Evolutionary conservation across 2,329 filamentous ascomycete species (phyloP), one percentile per base, ranked within the genome.

Genomic region (Fusarium acutatum): DNA sequence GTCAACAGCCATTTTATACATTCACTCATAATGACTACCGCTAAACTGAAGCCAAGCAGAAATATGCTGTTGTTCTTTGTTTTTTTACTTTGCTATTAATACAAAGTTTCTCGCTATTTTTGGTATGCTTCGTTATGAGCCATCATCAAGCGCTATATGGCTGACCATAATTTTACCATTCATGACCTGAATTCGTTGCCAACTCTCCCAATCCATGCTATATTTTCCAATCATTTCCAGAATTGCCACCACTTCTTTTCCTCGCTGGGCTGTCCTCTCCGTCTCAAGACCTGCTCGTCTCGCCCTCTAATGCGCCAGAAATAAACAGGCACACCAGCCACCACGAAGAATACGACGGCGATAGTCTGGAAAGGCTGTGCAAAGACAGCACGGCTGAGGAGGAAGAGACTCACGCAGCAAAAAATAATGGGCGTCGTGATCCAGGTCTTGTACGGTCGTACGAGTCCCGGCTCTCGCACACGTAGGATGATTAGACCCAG

Each of bases 341-440:
- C 86, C 67, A 98, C 93, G 78, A 98, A 99, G 0, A 86, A 91
- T 11, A 98, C 86, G 13, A 99, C 96, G 28, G 96, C 90, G 30
- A 97, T 81, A 1, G 96, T 97, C 86, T 99, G 95, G 58, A 97
- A 77, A 9, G 96, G 96, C 83, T 97, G 92, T 37, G 95, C 93
- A 80, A 99, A 96, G 20, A 98, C 91, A 7, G 95, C 95, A 57
- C 96, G 88, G 79, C 91, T 95, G 46, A 99, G 88, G 73, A 99
- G 83, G 80, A 99, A 99, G 73, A 99, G 82, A 80, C 94, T 97
- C 43, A 99, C 96, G 80, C 96, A 99, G 88, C 96, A 99, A 81
- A 99, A 99, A 64, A 98, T 96, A 74, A 99, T 96, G 17, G 96
- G 96, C 6, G 96, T 99, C 2, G 92, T 93, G 79, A 99, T 97